Conservation (phyloP, 2,329 filamentous ascomycete species). For the Xylariaceae sp. region DNA sequence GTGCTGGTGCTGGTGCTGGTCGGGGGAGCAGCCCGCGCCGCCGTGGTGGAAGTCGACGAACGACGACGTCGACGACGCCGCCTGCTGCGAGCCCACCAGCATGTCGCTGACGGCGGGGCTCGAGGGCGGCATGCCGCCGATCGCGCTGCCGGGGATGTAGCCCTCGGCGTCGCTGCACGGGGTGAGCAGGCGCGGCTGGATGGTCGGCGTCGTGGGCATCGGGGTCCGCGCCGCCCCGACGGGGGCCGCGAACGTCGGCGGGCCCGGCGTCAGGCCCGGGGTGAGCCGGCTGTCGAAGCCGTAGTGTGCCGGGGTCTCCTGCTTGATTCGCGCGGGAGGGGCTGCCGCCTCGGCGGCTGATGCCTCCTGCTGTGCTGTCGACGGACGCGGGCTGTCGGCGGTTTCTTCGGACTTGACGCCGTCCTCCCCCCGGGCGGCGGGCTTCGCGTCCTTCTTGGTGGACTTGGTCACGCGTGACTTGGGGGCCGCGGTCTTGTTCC, state of each 20-base stretch:
- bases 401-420: slow-evolving; percentile 32
- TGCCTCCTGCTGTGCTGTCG: slow-evolving; percentile 13
- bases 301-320: slow-evolving; percentile 26
- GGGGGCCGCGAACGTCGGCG: slow-evolving; percentile 27
- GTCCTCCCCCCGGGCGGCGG: slow-evolving; percentile 31
- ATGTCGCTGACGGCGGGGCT: too few species aligned
- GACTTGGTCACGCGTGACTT: slow-evolving; percentile 40
- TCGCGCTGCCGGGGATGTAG: too few species aligned
- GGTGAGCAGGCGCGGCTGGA: slow-evolving; percentile 36
- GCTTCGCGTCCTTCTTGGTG: slow-evolving; percentile 29
- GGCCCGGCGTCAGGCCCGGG: slow-evolving; percentile 17
- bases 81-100: too few species aligned
- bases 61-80: too few species aligned
- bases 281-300: slow-evolving; percentile 21
- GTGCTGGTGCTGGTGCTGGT: too few species aligned
- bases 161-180: slow-evolving; percentile 45
- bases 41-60: too few species aligned
- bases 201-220: slow-evolving; percentile 22
- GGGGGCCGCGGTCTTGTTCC: slow-evolving; percentile 31
- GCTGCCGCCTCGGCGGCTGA: slow-evolving; percentile 1
- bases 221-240: slow-evolving; percentile 16
- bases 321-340: slow-evolving; percentile 28
- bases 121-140: too few species aligned
- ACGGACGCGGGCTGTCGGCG: slow-evolving; percentile 10
- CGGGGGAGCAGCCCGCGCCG: too few species aligned